A percentile compares a stretch with the other conserved stretches of the same genome.
phyloP scores from a whole-genome alignment of 345 rosid species.

The Eutrema yunnanense region DNA sequence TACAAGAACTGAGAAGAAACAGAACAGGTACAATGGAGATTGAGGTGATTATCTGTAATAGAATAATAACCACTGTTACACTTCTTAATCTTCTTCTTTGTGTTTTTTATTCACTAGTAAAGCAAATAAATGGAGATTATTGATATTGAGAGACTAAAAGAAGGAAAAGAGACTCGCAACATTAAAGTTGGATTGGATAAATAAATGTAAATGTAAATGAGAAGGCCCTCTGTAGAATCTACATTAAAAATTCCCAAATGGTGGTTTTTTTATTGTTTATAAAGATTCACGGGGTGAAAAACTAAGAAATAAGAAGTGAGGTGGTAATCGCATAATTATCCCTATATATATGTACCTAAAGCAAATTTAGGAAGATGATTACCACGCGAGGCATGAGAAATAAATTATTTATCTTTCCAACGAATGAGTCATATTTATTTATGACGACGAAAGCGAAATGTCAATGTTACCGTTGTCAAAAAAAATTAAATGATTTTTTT shows the following conservation, averaged over 20 bases:
- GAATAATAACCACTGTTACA: neutral
- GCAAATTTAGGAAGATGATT: neutral
- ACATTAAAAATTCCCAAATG: neutral
- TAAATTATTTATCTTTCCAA: neutral
- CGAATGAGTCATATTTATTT: constrained; percentile 1
- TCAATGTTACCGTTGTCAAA: constrained; percentile 26
- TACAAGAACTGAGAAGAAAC: too few species aligned
- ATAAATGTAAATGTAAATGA: too few species aligned
- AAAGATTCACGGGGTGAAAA: neutral
- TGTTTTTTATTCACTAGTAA: neutral
- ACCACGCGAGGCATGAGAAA: constrained; percentile 24
- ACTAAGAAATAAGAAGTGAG: neutral
- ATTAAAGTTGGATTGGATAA: neutral
- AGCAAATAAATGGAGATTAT: neutral
- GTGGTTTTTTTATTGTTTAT: neutral
- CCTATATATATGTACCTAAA: neutral
- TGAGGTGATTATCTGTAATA: neutral
- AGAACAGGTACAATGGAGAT: neutral
- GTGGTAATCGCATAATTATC: neutral
- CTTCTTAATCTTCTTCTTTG: neutral
- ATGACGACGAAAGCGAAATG: constrained; percentile 28
- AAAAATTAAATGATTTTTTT: neutral
- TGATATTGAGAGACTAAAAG: neutral
- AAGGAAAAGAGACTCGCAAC: neutral
- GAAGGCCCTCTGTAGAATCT: neutral